Evolutionary conservation across 192 early-diverging fungal genomes (phyloP).

Genomic region (Coemansia sp.): DNA sequence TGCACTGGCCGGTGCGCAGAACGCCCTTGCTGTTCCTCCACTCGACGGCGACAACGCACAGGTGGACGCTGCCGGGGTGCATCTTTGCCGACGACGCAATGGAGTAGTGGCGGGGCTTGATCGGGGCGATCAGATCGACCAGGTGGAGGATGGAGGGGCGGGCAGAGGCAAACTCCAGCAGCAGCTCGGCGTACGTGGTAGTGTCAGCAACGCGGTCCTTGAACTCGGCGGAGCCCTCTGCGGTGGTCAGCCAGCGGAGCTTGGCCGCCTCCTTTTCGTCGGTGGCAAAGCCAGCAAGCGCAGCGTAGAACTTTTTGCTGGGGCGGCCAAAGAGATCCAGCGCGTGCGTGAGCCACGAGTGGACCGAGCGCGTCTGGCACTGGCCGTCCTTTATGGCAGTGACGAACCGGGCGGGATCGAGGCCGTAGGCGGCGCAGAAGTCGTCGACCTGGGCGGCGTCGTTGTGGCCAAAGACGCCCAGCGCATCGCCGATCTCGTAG

Average conservation of each 20-base stretch:
- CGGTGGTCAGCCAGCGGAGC: constrained; percentile 64
- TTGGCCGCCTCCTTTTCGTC: constrained; percentile 67
- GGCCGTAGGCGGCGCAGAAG: constrained; percentile 75
- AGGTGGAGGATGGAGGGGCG: constrained; percentile 72
- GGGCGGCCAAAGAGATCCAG: constrained; percentile 94
- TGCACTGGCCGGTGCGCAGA: constrained; percentile 83
- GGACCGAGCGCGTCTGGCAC: constrained; percentile 70
- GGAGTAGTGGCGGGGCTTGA: constrained; percentile 98
- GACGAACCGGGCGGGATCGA: constrained; percentile 67
- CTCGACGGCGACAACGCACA: constrained; percentile 90
- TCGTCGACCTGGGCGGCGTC: constrained; percentile 66
- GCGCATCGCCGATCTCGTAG: constrained; percentile 92
- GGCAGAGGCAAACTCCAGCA: constrained; percentile 83
- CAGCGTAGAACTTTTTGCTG: constrained; percentile 90
- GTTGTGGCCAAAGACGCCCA: constrained; percentile 92
- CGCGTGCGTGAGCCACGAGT: constrained; percentile 78
- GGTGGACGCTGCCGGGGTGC: constrained; percentile 86
- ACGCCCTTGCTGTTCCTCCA: constrained; percentile 74
- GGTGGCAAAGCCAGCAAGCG: constrained; percentile 69
- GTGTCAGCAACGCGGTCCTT: constrained; percentile 82
- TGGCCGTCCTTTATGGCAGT: constrained; percentile 59
- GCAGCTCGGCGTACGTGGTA: constrained; percentile 80
- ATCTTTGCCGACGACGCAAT: constrained; percentile 89
- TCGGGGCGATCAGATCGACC: constrained; percentile 71
- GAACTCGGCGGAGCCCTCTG: constrained; percentile 76